Evolutionary conservation across 768 basidiomycete genomes (phyloP), one percentile per base, ranked within the genome.

Genomic region (Trametes cubensis): DNA sequence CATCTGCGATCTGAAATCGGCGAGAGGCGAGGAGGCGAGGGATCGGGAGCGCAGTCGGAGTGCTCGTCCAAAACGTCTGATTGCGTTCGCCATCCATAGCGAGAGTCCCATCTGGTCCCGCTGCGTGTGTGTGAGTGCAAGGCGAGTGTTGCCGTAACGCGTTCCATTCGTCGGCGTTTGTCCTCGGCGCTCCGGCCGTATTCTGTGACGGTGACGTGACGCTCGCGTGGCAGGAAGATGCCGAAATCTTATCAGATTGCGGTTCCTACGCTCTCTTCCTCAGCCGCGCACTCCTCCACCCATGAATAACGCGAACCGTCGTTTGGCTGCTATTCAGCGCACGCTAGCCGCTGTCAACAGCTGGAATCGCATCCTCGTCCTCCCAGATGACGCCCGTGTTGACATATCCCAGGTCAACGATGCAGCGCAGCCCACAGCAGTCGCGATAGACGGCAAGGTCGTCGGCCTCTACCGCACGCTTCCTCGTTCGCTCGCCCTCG

Each of bases 381-480:
- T 66, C 30, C 65, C 65, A 2, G 65, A 66, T 52, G 61, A 41
- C 25, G 61, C 65, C 8, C 25, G 46, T 6, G 61, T 62, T 45
- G 61, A 66, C 28, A 30, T 66, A 17, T 10, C 42, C 4, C 20
- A 50, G 4, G 23, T 47, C 6, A 15, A 41, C n/a, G 60, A 65
- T 53, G 21, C 63, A 15, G 18, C 48, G 10, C 44, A 60, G 54
- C 56, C 54, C 34, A 60, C 61, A 23, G 21, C 55, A 28, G 38
- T 66, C 44, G 61, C 61, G 11, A 60, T 66, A 38, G 65, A 60
- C 39, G 65, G 58, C 54, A 17, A 41, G 30, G 42, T 60, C 34
- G 58, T 60, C 25, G 55, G 61, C 39, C 53, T 58, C 53, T 66
- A 61, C 44, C 66, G 62, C 28, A 55, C 51, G 30, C 62, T 66